These are phyloP conservation scores for Petunia secreta DNA, from an alignment of 257 asterid species.

Conservation along the genomic window DNA sequence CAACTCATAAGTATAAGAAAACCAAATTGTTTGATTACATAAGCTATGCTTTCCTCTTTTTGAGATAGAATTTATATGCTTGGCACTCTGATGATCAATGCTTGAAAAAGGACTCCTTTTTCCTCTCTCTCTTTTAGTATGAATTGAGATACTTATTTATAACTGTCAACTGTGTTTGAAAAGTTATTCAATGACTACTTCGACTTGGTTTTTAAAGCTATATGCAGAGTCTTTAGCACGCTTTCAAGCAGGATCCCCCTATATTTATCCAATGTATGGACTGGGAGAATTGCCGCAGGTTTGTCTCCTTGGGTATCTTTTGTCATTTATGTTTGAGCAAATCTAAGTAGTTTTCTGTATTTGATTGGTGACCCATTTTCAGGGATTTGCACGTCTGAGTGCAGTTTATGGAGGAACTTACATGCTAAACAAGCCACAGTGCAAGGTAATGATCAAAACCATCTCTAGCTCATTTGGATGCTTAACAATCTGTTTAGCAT, in stretches of 20 bases:
- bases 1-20: neutral
- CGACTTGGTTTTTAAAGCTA: constrained; percentile 53
- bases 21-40: neutral
- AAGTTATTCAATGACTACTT: constrained; percentile 11
- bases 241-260: constrained; percentile 96
- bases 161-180: neutral
- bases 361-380: constrained; percentile 28
- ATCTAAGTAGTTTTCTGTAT: neutral
- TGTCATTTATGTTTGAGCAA: neutral
- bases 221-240: constrained; percentile 98
- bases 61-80: neutral
- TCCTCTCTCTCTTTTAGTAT: neutral
- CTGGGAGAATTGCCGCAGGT: constrained; percentile 99
- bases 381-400: constrained; percentile 99
- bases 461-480: constrained; percentile 14
- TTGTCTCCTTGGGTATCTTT: constrained; percentile 32
- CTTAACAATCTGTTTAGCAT: neutral
- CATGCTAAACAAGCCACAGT: constrained; percentile 96
- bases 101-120: neutral
- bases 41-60: constrained; percentile 16
- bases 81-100: neutral
- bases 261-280: constrained; percentile 95
- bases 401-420: constrained; percentile 99
- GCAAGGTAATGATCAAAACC: constrained; percentile 59
- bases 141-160: neutral